Evolutionary conservation across 768 basidiomycete genomes (phyloP).

Genomic region (Psilocybe cubensis): DNA sequence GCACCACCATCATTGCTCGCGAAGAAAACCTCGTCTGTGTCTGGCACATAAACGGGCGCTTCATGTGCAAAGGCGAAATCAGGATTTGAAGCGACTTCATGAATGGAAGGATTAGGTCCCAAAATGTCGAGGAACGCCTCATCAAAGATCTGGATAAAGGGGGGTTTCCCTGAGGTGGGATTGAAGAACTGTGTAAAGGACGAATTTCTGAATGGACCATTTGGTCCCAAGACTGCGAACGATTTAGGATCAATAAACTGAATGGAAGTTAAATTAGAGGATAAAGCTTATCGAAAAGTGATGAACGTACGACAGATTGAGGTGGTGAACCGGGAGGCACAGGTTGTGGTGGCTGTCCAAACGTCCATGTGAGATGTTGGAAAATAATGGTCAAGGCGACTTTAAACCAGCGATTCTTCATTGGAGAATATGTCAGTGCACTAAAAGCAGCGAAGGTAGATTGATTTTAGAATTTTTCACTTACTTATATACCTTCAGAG

Average conservation of each 20-base stretch:
- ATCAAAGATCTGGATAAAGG: slow-evolving; percentile 61
- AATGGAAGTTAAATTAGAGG: neutral
- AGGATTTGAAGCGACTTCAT: slow-evolving; percentile 59
- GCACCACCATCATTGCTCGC: slow-evolving; percentile 69
- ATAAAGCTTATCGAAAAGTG: neutral
- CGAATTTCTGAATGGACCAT: slow-evolving; percentile 40
- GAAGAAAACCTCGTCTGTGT: slow-evolving; percentile 78
- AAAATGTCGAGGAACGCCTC: slow-evolving; percentile 61
- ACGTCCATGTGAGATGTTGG: neutral
- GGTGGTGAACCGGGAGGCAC: slow-evolving; percentile 25
- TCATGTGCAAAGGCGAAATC: slow-evolving; percentile 80
- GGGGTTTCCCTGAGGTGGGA: slow-evolving; percentile 35
- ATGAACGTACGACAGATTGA: slow-evolving; percentile 33
- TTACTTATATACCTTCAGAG: neutral
- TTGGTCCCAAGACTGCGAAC: slow-evolving; percentile 54
- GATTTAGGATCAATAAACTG: slow-evolving; percentile 55
- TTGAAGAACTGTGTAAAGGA: slow-evolving; percentile 48
- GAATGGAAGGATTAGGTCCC: slow-evolving; percentile 59
- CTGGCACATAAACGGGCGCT: slow-evolving; percentile 68
- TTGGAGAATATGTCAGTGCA: neutral
- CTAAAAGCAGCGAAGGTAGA: neutral
- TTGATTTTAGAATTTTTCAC: too few relatives aligned
- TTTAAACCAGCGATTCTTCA: neutral
- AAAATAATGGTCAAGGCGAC: neutral
- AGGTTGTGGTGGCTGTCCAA: slow-evolving; percentile 3